Evolutionary conservation across 73 alveolate species (phyloP).

Genomic region (Breviolum minutum): DNA sequence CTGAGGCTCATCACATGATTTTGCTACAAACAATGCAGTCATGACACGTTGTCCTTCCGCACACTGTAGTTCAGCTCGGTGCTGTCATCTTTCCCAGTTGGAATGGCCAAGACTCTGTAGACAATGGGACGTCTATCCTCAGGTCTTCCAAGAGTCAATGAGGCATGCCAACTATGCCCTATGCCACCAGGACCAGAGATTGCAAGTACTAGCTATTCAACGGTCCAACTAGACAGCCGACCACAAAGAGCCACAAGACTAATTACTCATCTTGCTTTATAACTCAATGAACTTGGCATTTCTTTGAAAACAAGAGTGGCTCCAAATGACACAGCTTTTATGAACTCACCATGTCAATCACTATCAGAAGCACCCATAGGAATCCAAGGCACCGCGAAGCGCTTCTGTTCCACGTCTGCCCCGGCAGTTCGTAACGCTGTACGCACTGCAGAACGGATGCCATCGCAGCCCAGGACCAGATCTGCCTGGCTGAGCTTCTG

Average conservation of each 20-base stretch:
- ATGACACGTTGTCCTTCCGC: conserved; percentile 68
- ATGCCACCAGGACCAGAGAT: no score
- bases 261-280: no score
- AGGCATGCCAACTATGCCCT: neutral
- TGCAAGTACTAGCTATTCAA: no score
- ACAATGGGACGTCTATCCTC: conserved; percentile 93
- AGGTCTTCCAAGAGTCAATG: neutral
- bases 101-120: conserved; percentile 87
- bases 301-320: no score
- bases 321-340: neutral
- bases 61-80: conserved; percentile 70
- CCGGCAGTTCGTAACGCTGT: conserved; percentile 23
- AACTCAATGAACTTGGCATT: no score
- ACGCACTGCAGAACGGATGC: conserved; percentile 80
- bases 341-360: neutral
- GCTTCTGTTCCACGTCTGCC: conserved; percentile 23
- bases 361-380: neutral
- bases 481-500: conserved; percentile 33
- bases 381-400: neutral
- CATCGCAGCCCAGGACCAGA: conserved; percentile 84
- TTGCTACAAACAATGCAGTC: neutral
- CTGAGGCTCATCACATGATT: neutral
- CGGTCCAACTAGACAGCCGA: no score
- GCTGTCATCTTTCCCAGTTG: conserved; percentile 69
- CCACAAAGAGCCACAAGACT: no score